phyloP scores from a whole-genome alignment of 1,284 basidiomycete species.

The Puccinia novopanici region DNA sequence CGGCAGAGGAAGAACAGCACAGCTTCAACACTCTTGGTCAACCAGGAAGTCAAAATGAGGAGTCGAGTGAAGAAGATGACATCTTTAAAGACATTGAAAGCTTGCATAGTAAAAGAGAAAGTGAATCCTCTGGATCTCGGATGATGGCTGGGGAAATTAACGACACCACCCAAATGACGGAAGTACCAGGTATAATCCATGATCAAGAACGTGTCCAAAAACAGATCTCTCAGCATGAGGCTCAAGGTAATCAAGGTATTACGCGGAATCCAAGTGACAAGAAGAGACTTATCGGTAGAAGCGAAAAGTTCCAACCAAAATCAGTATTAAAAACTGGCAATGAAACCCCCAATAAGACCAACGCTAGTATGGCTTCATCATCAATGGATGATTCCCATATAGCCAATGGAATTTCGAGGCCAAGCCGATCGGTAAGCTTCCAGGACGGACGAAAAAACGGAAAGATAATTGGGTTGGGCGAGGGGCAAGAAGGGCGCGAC shows the following conservation, averaged over 20 bases:
- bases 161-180: background rate
- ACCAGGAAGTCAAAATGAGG: conserved; percentile 15
- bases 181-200: background rate
- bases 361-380: background rate
- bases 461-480: conserved; percentile 70
- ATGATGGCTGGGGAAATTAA: background rate
- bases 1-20: conserved; percentile 14
- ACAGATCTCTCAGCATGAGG: background rate
- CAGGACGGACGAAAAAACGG: conserved; percentile 84
- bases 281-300: background rate
- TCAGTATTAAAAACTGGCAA: conserved; percentile 41
- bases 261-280: background rate
- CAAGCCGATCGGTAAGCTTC: conserved; percentile 85
- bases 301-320: conserved; percentile 38
- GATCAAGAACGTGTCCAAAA: conserved; percentile 6
- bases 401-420: conserved; percentile 53
- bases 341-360: conserved; percentile 19
- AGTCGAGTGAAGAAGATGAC: conserved; percentile 50
- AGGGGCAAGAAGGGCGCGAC: background rate
- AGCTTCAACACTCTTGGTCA: background rate
- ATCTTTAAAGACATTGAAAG: conserved; percentile 51
- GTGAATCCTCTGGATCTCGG: conserved; percentile 33
- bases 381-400: background rate
- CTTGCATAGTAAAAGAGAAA: conserved; percentile 42
- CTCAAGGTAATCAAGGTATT: background rate